Conservation (phyloP, 2,329 filamentous ascomycete genomes). For the Aureobasidium sp. region DNA sequence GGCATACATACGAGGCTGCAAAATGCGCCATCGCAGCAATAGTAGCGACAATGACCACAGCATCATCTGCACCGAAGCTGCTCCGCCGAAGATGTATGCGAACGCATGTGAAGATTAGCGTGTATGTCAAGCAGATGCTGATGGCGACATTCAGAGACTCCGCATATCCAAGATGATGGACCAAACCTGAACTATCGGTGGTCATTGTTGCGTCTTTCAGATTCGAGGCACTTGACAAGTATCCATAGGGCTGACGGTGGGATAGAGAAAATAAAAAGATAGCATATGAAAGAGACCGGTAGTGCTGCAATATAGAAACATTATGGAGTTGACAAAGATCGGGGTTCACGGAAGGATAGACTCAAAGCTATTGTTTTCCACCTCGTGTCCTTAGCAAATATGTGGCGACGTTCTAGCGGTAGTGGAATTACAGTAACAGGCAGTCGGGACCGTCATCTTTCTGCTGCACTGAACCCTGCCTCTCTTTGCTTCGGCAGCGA, state of each 20-base stretch:
- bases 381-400: background rate
- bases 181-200: background rate
- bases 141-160: slow-evolving; percentile 25
- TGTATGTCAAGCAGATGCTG: slow-evolving; percentile 28
- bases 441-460: background rate
- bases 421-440: background rate
- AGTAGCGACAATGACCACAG: slow-evolving; percentile 25
- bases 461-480: background rate
- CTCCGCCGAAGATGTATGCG: slow-evolving; percentile 26
- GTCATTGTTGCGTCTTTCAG: background rate
- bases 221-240: background rate
- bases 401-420: background rate
- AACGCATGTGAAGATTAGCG: slow-evolving; percentile 24
- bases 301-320: background rate
- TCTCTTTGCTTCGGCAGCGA: background rate
- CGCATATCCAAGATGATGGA: slow-evolving; percentile 21
- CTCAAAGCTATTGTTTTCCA: background rate
- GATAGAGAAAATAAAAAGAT: background rate
- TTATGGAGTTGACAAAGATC: background rate
- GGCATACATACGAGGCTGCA: slow-evolving; percentile 24
- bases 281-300: background rate
- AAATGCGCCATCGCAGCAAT: slow-evolving; percentile 25
- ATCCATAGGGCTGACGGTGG: background rate
- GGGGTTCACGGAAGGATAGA: background rate
- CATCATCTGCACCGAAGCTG: slow-evolving; percentile 25